Percentiles rank a stretch among this genome's conserved stretches.
Conservation (phyloP, 176 grass and related monocot genomes). For the Oropetium thomaeum region DNA sequence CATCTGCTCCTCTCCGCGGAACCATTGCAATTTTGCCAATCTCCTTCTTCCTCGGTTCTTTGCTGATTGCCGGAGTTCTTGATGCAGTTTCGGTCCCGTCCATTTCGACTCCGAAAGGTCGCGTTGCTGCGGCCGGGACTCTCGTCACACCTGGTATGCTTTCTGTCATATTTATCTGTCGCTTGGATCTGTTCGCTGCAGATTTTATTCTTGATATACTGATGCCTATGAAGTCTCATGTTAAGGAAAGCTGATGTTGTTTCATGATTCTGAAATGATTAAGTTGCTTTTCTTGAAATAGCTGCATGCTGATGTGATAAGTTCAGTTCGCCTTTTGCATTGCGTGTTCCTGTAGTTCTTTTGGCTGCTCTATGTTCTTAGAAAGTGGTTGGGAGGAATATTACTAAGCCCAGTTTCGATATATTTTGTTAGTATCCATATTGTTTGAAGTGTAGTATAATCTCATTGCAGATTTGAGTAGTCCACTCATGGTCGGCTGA, state of each 20-base stretch:
- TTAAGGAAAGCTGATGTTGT: not conserved
- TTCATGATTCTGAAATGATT: not conserved
- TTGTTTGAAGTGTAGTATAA: not conserved
- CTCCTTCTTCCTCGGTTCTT: not conserved
- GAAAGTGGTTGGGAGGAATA: not conserved
- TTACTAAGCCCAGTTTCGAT: not conserved
- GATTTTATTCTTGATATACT: not conserved
- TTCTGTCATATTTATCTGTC: not conserved
- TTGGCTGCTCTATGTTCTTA: not conserved
- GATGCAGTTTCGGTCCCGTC: not conserved
- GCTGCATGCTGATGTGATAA: not conserved
- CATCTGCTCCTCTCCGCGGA: not conserved
- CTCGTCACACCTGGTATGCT: not conserved
- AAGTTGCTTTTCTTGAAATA: not conserved
- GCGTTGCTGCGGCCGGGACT: not conserved
- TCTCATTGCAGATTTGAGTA: not conserved
- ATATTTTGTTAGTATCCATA: not conserved
- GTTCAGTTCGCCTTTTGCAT: not conserved
- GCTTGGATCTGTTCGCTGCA: not conserved
- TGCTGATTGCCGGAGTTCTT: conserved; percentile 5
- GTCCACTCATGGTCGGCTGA: not conserved
- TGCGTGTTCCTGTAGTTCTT: not conserved
- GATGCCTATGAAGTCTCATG: not conserved
- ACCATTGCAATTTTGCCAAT: not conserved
- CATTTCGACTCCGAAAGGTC: not conserved